These are phyloP conservation scores for Triticum timopheevii DNA, from an alignment of 176 grass and related monocot species.

Conservation along the genomic window DNA sequence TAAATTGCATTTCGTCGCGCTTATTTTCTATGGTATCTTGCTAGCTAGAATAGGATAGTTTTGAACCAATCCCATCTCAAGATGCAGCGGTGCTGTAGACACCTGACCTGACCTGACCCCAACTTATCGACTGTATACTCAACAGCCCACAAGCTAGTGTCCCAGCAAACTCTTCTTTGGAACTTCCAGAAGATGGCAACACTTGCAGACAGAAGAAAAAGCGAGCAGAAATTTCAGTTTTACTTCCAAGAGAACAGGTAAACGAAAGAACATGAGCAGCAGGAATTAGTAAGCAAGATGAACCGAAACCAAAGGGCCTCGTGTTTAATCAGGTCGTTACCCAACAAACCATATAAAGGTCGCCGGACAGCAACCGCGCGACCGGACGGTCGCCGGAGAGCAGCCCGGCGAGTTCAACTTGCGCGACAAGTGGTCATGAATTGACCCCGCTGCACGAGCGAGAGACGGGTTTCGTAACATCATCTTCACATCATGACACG, in stretches of 20 bases:
- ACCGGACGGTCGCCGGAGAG: constrained; percentile 26
- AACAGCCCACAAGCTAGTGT: too few species aligned
- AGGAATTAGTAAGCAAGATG: background rate
- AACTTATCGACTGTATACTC: too few species aligned
- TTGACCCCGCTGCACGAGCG: background rate
- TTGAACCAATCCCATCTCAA: background rate
- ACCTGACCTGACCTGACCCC: background rate
- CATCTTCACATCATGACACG: constrained; percentile 29
- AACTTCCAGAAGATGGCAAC: background rate
- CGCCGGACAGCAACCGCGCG: constrained; percentile 14
- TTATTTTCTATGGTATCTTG: background rate
- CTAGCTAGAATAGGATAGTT: background rate
- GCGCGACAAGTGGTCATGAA: background rate
- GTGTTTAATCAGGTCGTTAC: background rate
- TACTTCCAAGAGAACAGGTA: background rate
- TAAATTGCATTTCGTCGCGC: background rate
- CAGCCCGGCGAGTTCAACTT: background rate
- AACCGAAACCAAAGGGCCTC: background rate
- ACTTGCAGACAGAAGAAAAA: background rate
- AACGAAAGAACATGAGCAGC: background rate
- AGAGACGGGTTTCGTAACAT: background rate
- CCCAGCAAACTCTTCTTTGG: background rate
- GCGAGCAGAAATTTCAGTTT: background rate
- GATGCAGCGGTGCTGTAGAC: background rate
- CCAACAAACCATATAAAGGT: background rate